Conservation (phyloP, 495 filamentous ascomycete species). For the Neurospora sp. region DNA sequence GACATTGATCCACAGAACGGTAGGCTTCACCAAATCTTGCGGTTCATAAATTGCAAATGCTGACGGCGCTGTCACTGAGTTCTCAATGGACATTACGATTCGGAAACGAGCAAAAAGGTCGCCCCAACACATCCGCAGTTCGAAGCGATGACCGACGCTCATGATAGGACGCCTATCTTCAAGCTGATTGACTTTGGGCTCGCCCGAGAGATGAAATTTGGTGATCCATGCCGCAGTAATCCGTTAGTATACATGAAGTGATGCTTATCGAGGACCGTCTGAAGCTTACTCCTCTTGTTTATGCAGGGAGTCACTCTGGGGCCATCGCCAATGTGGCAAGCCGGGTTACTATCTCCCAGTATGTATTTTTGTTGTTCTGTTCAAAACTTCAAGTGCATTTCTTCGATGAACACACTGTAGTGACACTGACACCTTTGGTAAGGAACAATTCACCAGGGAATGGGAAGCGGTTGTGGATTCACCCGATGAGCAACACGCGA, state of each 20-base stretch:
- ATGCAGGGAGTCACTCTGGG: not conserved
- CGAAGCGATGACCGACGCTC: not conserved
- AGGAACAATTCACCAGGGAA: not conserved
- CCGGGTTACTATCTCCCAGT: not conserved
- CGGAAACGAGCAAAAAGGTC: not conserved
- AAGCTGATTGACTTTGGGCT: not conserved
- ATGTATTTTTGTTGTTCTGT: not conserved
- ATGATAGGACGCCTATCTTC: not conserved
- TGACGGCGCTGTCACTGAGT: not conserved
- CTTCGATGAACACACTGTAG: not conserved
- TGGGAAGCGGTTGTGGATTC: not conserved
- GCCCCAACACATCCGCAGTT: not conserved
- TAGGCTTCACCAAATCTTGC: not conserved
- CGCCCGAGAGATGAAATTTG: not conserved
- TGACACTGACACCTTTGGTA: not conserved
- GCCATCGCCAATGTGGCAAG: not conserved
- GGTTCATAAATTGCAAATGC: not conserved
- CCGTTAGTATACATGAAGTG: not conserved
- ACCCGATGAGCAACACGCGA: not conserved
- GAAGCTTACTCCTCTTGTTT: not conserved
- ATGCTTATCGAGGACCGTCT: not conserved
- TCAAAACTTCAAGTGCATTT: not conserved
- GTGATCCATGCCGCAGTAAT: not conserved
- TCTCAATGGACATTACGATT: not conserved
- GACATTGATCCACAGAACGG: constrained; percentile 5